Evolutionary conservation across 148 eudicot genomes (phyloP).

Genomic region (Nepenthes gracilis): DNA sequence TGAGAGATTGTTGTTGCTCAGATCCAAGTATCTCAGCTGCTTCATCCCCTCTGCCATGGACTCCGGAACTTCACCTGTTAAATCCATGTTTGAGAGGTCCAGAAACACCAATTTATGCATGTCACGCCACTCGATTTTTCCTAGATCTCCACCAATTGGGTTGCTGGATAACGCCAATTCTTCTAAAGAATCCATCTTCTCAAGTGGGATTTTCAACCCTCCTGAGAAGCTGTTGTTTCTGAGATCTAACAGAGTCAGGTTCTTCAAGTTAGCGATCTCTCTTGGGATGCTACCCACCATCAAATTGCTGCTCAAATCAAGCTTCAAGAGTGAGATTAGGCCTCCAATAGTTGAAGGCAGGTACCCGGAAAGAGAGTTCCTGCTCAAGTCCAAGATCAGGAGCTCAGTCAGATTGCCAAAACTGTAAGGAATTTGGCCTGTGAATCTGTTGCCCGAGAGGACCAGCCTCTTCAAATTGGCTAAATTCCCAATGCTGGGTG

Average conservation of each 20-base stretch:
- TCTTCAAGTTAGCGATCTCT: conserved; percentile 38
- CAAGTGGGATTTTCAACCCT: conserved; percentile 40
- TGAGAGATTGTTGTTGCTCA: conserved; percentile 52
- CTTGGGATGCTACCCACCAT: conserved; percentile 48
- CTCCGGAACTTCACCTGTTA: conserved; percentile 61
- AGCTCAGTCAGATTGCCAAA: conserved; percentile 48
- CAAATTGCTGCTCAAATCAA: conserved; percentile 69
- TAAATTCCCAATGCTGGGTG: conserved; percentile 42
- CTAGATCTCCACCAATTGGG: conserved; percentile 54
- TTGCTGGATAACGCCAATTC: conserved; percentile 67
- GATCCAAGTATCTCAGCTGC: conserved; percentile 61
- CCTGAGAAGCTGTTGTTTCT: conserved; percentile 56
- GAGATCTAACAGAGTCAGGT: conserved; percentile 63
- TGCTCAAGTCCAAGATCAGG: conserved; percentile 66
- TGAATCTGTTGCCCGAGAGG: conserved; percentile 40
- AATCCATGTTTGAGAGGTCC: conserved; percentile 50
- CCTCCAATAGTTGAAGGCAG: conserved; percentile 48
- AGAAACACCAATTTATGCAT: conserved; percentile 34
- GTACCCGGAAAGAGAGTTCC: conserved; percentile 57
- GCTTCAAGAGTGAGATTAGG: conserved; percentile 59
- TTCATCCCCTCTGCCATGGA: conserved; percentile 34
- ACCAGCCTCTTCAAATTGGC: conserved; percentile 48
- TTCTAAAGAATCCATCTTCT: conserved; percentile 53
- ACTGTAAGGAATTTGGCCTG: conserved; percentile 40
- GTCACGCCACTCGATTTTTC: conserved; percentile 40